Base-by-base conservation (phyloP, 306 rosid species). In the Rosa chinensis region DNA sequence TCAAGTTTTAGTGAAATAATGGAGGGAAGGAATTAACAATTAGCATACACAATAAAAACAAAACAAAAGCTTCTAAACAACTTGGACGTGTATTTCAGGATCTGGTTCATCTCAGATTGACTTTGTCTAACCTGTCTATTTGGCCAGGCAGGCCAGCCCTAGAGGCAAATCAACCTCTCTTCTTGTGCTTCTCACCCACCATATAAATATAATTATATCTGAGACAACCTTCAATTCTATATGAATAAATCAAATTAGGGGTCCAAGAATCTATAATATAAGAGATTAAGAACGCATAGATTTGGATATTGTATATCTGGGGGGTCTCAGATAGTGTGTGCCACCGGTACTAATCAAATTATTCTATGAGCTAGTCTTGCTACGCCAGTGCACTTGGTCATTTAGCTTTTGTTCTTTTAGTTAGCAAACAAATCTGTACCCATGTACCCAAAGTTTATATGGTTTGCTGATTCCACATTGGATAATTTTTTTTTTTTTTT, bases 331-430 rank as follows among this genome's bases (percentile, higher is more conserved):
- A 37, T 73, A 52, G 47, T 52, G 66, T 52, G 8, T 28, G 23
- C 44, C 61, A 72, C 18, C 76, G 16, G 3, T 39, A 39, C 48
- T 39, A 39, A 37, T 40, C 45, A 66, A 39, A 66, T 66, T 37
- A 66, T 66, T 66, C 8, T 17, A 48, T 70, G 37, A 47, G 3
- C 45, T 28, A 28, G 62, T 72, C 62, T 7, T 72, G 69, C 43
- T 23, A 43, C 68, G 76, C 67, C 84, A 76, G n/a, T 81, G 81
- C 58, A 63, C 61, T 82, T 77, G 78, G 78, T 21, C 85, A 25
- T 63, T 59, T 11, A 25, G 32, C 21, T 8, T 77, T 67, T 71
- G 77, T 70, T 10, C 13, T 74, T 25, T 74, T 56, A 23, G 20
- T 59, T 23, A 23, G 53, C 17, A 69, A 5, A 43, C 50, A 69